Evolutionary conservation across 257 asterid genomes (phyloP).

Genomic region (Scutellaria baicalensis): DNA sequence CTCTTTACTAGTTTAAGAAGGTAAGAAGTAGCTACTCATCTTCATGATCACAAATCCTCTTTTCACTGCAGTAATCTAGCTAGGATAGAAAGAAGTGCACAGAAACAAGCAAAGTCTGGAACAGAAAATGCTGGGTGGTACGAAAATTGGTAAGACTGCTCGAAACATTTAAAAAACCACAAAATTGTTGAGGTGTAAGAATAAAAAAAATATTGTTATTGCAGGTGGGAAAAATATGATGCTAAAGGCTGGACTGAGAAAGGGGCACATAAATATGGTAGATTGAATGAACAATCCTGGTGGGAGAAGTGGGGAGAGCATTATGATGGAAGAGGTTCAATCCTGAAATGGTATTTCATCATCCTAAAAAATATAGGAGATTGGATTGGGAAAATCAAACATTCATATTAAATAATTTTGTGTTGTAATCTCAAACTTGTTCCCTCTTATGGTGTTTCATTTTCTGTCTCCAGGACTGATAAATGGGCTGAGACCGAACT

Average conservation of each 20-base stretch:
- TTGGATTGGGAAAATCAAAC: too few species aligned
- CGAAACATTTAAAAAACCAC: not conserved
- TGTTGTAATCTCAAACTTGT: constrained; percentile 4
- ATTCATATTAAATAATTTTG: too few species aligned
- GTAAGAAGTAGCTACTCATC: not conserved
- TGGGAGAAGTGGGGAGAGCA: constrained; percentile 99
- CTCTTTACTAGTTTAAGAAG: not conserved
- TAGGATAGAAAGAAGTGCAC: constrained; percentile 97
- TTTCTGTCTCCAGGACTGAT: constrained; percentile 68
- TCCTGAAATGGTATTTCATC: constrained; percentile 71
- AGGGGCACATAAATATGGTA: constrained; percentile 96
- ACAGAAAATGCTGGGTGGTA: constrained; percentile 95
- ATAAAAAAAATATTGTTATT: not conserved
- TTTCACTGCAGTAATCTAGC: constrained; percentile 82
- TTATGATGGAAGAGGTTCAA: constrained; percentile 98
- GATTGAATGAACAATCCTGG: constrained; percentile 96
- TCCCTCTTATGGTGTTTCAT: not conserved
- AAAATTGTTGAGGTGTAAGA: not conserved
- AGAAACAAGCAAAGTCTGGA: constrained; percentile 98
- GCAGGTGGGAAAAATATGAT: constrained; percentile 99
- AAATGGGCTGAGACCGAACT: constrained; percentile 99
- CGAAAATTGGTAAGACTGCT: constrained; percentile 78
- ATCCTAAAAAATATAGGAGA: too few species aligned
- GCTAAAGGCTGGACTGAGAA: constrained; percentile 99
- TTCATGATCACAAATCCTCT: not conserved